These are phyloP conservation scores for Baorangia bicolor DNA, from an alignment of 768 basidiomycete species.

Conservation along the genomic window DNA sequence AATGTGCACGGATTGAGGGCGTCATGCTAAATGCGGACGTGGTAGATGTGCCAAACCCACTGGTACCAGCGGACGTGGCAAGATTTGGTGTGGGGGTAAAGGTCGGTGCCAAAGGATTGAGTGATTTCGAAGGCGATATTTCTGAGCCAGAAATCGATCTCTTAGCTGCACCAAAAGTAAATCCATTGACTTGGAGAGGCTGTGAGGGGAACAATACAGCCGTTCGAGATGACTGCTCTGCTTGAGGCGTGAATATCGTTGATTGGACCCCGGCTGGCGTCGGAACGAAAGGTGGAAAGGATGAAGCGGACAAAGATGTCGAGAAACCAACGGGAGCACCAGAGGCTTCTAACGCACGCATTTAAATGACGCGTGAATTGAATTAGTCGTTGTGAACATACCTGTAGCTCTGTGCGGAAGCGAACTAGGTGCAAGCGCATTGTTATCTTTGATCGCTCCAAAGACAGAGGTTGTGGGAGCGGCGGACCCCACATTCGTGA, in stretches of 20 bases:
- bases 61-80: neutral
- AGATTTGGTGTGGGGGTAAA: constrained; percentile 13
- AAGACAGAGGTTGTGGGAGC: constrained; percentile 7
- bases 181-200: neutral
- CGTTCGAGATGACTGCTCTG: neutral
- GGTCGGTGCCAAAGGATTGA: constrained; percentile 20
- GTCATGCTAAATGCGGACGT: neutral
- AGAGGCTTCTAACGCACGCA: neutral
- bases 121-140: constrained; percentile 2
- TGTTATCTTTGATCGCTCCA: neutral
- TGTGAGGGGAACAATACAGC: neutral
- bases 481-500: constrained; percentile 1
- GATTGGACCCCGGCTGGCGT: neutral
- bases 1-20: neutral
- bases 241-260: neutral
- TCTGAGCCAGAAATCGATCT: constrained; percentile 4
- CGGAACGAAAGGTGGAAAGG: neutral
- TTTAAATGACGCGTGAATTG: neutral
- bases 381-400: constrained; percentile 1
- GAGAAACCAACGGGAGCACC: neutral
- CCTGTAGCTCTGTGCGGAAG: constrained; percentile 9
- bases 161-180: neutral
- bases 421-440: neutral
- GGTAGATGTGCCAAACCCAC: neutral
- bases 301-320: neutral